Conservation (phyloP, 129 eudicot genomes). For the Helianthus tuberosus region DNA sequence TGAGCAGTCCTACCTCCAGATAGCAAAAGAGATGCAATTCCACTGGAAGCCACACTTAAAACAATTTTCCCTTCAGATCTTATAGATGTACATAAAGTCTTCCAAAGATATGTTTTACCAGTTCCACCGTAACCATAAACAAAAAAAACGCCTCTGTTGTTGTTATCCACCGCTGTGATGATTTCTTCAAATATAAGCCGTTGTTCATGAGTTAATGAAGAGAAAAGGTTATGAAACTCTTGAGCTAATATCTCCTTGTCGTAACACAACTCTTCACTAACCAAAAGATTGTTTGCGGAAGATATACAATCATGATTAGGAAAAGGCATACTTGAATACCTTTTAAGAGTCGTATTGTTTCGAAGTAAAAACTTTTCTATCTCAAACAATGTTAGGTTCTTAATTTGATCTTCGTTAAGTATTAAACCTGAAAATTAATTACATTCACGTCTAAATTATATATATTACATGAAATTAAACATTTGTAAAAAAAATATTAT, state of each 20-base stretch:
- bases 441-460: neutral
- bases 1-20: too few relatives aligned
- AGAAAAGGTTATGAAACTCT: neutral
- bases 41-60: too few relatives aligned
- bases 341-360: neutral
- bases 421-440: neutral
- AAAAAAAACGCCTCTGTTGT: neutral
- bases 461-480: too few relatives aligned
- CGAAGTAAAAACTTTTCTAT: neutral
- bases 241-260: neutral
- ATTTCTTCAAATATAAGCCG: neutral
- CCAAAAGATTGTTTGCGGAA: neutral
- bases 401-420: neutral
- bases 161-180: neutral
- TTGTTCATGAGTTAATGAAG: neutral
- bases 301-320: too few relatives aligned
- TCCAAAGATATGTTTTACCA: neutral
- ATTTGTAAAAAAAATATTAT: neutral
- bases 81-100: too few relatives aligned
- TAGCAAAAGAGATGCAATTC: too few relatives aligned
- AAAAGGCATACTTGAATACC: neutral
- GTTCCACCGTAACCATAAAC: slow-evolving; percentile 3
- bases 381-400: neutral
- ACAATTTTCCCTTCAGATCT: too few relatives aligned
- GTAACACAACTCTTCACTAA: neutral